phyloP scores from a whole-genome alignment of 129 eudicot genomes.

The Chrysanthemum lavandulifolium region DNA sequence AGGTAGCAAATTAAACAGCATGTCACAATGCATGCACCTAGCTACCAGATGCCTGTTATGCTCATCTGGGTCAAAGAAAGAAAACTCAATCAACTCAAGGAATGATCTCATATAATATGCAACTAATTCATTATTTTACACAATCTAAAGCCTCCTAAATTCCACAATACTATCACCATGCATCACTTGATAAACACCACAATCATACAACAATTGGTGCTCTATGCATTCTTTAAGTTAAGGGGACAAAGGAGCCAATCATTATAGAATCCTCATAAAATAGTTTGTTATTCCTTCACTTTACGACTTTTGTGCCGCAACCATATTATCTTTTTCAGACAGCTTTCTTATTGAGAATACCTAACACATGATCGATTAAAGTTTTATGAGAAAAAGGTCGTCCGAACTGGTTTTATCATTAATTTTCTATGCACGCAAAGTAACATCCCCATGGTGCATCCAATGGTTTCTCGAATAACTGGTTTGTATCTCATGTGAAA shows the following conservation, averaged over 20 bases:
- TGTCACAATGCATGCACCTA: no score
- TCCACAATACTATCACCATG: neutral
- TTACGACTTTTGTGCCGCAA: neutral
- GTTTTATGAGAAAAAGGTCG: neutral
- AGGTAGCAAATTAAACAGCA: no score
- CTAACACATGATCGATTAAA: neutral
- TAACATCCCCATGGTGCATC: neutral
- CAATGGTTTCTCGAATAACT: no score
- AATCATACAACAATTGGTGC: neutral
- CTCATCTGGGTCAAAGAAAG: no score
- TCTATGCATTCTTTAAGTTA: neutral
- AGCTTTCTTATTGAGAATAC: neutral
- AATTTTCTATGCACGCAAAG: neutral
- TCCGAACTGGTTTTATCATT: neutral
- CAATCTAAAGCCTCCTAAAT: neutral
- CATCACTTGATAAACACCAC: neutral
- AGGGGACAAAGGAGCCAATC: neutral
- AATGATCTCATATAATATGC: neutral
- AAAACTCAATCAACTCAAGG: no score
- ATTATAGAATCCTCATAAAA: neutral
- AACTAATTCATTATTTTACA: no score
- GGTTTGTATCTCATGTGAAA: no score
- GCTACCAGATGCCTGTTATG: no score
- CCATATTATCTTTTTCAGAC: no score
- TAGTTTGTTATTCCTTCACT: neutral